These are phyloP conservation scores for Eucalyptus curtisii DNA, from an alignment of 345 rosid species.

Conservation along the genomic window DNA sequence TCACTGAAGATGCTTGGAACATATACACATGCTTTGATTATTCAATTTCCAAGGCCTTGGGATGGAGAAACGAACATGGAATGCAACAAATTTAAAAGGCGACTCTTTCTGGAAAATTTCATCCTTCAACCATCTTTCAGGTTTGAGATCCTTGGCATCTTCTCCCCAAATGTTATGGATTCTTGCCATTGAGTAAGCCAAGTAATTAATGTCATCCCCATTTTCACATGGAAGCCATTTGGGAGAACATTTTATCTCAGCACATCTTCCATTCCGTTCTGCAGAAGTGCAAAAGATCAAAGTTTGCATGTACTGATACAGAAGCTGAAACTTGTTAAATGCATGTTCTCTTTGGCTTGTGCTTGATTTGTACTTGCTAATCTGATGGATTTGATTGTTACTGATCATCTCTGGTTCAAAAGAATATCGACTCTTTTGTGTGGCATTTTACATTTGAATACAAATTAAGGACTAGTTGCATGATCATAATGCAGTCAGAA, in stretches of 20 bases:
- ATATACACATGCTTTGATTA: not conserved
- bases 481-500: not conserved
- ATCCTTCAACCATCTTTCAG: constrained; percentile 65
- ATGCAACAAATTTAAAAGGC: constrained; percentile 52
- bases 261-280: constrained; percentile 43
- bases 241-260: constrained; percentile 53
- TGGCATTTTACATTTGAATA: not conserved
- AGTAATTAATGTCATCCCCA: constrained; percentile 43
- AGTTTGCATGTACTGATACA: not conserved
- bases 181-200: constrained; percentile 72
- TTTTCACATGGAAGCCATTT: constrained; percentile 40
- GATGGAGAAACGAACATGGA: constrained; percentile 22
- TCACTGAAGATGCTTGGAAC: not conserved
- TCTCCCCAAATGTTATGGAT: constrained; percentile 69
- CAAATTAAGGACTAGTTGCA: not conserved
- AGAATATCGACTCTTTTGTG: not conserved
- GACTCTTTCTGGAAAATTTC: constrained; percentile 54
- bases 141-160: constrained; percentile 50
- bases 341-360: not conserved
- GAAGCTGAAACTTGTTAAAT: not conserved
- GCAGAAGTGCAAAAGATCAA: not conserved
- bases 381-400: not conserved
- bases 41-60: not conserved
- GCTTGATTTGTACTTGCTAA: not conserved
- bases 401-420: not conserved